Percentiles rank a stretch among this genome's conserved stretches.
Evolutionary conservation across 108 stramenopile species (phyloP).

Genomic region (Cafeteria roenbergensis): DNA sequence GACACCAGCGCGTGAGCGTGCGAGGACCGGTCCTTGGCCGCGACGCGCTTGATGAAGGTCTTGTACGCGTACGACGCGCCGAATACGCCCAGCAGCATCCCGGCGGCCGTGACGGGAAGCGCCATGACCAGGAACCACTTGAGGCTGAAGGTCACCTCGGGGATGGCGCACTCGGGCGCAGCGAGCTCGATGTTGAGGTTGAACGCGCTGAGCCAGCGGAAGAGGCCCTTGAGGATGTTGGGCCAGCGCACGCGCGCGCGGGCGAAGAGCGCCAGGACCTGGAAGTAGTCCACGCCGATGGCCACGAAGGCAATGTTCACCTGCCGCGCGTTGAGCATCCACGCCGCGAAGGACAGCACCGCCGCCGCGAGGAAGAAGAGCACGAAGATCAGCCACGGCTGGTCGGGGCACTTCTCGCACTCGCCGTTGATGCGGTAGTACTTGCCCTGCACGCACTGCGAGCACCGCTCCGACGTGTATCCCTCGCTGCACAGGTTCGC

Average conservation of each 20-base stretch:
- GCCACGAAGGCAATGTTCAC: slow-evolving; percentile 23
- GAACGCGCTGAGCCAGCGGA: slow-evolving; percentile 15
- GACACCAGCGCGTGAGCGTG: background rate
- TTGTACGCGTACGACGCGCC: background rate
- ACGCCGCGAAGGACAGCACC: slow-evolving; percentile 4
- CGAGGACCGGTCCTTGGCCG: background rate
- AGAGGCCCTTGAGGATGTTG: slow-evolving; percentile 4
- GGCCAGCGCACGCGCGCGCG: slow-evolving; percentile 24
- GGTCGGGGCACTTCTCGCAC: slow-evolving; percentile 23
- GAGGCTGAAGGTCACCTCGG: slow-evolving; percentile 17
- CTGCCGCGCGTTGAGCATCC: slow-evolving; percentile 20
- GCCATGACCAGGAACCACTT: slow-evolving; percentile 13
- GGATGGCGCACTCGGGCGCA: slow-evolving; percentile 26
- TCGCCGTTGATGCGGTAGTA: slow-evolving; percentile 23
- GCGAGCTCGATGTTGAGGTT: slow-evolving; percentile 32
- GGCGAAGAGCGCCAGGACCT: slow-evolving; percentile 28
- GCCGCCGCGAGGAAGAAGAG: slow-evolving; percentile 5
- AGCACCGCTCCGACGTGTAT: slow-evolving; percentile 23
- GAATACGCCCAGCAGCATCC: background rate
- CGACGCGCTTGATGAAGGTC: background rate
- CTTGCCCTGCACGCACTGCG: slow-evolving; percentile 13
- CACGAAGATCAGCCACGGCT: slow-evolving; percentile 24
- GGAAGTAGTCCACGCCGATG: slow-evolving; percentile 28
- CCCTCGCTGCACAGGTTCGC: slow-evolving; percentile 24
- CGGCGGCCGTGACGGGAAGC: background rate